Evolutionary conservation across 2,329 filamentous ascomycete species (phyloP), one percentile per base, ranked within the genome.

Genomic region (Pestalotiopsis fici): DNA sequence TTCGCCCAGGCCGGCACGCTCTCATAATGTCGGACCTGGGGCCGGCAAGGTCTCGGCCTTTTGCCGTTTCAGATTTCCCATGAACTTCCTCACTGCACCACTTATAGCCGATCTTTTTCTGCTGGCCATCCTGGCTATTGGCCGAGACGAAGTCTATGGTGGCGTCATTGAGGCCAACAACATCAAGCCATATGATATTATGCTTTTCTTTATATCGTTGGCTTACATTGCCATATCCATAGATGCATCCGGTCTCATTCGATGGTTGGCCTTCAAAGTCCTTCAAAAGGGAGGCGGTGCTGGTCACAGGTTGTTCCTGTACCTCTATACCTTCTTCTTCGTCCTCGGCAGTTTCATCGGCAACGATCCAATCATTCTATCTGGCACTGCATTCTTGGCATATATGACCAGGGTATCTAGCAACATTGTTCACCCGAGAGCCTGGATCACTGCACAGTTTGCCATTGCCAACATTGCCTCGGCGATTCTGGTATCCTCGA

Each of bases 211-310:
- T 79, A 82, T 93, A 56, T 91, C 90, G 0, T 76, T 93, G 56
- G 91, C 91, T 2, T 94, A 93, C 72, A 93, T 93, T 68, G 91
- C 91, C 59, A 92, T 94, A 59, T 93, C 91, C 0, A 92, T 93
- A 68, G 91, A 93, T 70, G 91, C 91, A 2, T 93, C 91, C 0
- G 91, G 91, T 3, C 81, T 93, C 18, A 93, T 93, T 72, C 82
- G 91, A 65, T 93, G 84, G 69, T 75, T 93, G 25, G 91, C 91
- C 0, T 92, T 92, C 81, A 91, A 87, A 69, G 91, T 93, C 0
- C 81, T 93, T 2, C 84, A 90, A 67, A 88, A 86, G 79, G 91
- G 89, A 60, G 91, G 91, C 3, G 84, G 88, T 68, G 85, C 86
- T n/a, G 91, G 91, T 0, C 89, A 90, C 68, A 79, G 85, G 28